Evolutionary conservation across 176 grass and related monocot genomes (phyloP).

Genomic region (Juncus effusus): DNA sequence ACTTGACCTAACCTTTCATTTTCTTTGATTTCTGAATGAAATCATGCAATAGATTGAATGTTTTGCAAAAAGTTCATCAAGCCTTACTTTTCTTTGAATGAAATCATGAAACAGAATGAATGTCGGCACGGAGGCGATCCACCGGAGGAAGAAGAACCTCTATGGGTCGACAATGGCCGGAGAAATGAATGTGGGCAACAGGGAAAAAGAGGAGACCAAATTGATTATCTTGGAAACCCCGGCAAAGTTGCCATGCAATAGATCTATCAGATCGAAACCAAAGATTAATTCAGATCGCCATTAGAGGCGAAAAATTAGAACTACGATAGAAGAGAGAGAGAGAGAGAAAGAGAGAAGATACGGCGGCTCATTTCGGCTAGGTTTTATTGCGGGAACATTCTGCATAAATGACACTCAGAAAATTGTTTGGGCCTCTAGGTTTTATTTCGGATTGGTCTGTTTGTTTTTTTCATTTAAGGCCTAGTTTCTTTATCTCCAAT

Average conservation of each 20-base stretch:
- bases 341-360: background rate
- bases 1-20: background rate
- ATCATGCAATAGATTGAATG: background rate
- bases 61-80: background rate
- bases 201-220: conserved; percentile 33
- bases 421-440: too few relatives aligned
- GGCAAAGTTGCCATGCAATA: conserved; percentile 23
- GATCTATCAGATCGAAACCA: background rate
- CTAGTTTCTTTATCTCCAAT: too few relatives aligned
- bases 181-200: conserved; percentile 17
- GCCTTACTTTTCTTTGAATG: background rate
- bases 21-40: background rate
- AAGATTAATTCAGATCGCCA: background rate
- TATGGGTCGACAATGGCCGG: conserved; percentile 9
- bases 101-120: background rate
- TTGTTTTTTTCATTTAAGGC: too few relatives aligned
- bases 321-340: background rate
- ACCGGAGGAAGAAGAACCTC: background rate
- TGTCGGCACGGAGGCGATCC: conserved; percentile 19
- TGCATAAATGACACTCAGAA: background rate
- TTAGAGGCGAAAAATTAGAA: background rate
- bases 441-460: too few relatives aligned
- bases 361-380: background rate
- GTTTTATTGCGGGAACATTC: background rate
- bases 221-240: conserved; percentile 9